Evolutionary conservation across 805 yeast genomes (phyloP).

Genomic region (Candida dendrica): DNA sequence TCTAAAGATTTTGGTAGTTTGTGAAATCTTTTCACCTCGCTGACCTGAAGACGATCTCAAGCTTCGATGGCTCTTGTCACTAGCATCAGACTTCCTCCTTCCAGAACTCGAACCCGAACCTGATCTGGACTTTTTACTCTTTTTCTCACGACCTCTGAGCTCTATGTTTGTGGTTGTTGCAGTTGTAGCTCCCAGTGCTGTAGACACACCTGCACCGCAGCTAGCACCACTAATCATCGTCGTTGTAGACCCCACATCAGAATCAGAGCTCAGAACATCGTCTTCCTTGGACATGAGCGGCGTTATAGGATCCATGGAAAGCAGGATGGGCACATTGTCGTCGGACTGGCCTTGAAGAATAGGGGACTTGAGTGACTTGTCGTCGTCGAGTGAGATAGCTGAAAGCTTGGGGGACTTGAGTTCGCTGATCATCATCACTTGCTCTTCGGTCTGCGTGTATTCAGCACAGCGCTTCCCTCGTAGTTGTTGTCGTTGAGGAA

Average conservation of each 20-base stretch:
- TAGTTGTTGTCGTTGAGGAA: no score
- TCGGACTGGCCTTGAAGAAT: neutral
- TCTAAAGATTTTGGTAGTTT: conserved; percentile 69
- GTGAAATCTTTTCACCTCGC: conserved; percentile 25
- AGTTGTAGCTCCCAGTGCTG: no score
- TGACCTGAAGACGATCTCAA: conserved; percentile 16
- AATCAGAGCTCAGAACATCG: conserved; percentile 22
- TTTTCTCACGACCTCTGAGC: conserved; percentile 1
- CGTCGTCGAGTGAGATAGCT: neutral
- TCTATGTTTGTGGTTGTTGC: no score
- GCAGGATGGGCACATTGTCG: conserved; percentile 9
- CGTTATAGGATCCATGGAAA: conserved; percentile 16
- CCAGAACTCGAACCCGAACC: neutral
- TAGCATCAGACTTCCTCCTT: conserved; percentile 19
- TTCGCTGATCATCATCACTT: neutral
- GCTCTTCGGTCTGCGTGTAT: no score
- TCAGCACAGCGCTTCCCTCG: no score
- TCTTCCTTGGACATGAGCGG: conserved; percentile 23
- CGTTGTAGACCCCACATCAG: conserved; percentile 19
- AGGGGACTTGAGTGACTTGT: neutral
- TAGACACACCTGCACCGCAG: neutral
- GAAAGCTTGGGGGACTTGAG: neutral
- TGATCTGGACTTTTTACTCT: conserved; percentile 1
- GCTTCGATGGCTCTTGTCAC: conserved; percentile 18
- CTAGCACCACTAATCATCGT: neutral